Percentiles rank a stretch among this genome's conserved stretches.
Evolutionary conservation across 2,329 filamentous ascomycete species (phyloP).

Genomic region (Cladosporium oxysporum): DNA sequence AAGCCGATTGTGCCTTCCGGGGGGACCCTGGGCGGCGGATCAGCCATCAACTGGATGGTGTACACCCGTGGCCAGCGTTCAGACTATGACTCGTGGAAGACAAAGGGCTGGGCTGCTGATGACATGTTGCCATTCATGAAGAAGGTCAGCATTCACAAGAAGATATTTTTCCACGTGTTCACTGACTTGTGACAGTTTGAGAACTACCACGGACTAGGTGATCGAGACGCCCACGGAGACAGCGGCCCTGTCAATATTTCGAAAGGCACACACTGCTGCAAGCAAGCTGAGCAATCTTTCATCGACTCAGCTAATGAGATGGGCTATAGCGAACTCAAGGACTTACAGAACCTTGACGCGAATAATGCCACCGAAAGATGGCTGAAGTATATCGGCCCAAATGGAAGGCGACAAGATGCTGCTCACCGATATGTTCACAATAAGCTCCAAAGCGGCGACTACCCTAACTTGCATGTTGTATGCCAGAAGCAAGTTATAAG

Average conservation of each 20-base stretch:
- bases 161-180: background rate
- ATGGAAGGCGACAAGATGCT: conserved; percentile 60
- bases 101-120: conserved; percentile 53
- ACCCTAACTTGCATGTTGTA: conserved; percentile 62
- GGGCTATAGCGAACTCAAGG: conserved; percentile 55
- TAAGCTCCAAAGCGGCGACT: conserved; percentile 49
- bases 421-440: conserved; percentile 59
- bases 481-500: conserved; percentile 57
- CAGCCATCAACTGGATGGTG: conserved; percentile 42
- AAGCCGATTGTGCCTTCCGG: conserved; percentile 47
- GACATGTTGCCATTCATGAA: conserved; percentile 57
- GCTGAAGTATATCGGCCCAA: conserved; percentile 52
- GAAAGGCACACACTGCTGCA: conserved; percentile 47
- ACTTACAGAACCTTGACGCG: conserved; percentile 55
- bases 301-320: conserved; percentile 50
- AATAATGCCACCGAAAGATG: conserved; percentile 48
- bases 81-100: conserved; percentile 57
- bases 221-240: conserved; percentile 52
- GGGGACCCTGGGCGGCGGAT: conserved; percentile 62
- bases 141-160: conserved; percentile 36
- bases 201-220: conserved; percentile 55
- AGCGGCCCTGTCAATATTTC: conserved; percentile 60
- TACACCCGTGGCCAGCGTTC: conserved; percentile 40
- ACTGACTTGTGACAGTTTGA: conserved; percentile 45
- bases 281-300: conserved; percentile 50